Conservation (phyloP, 768 basidiomycete genomes). For the Leccinum boreale region DNA sequence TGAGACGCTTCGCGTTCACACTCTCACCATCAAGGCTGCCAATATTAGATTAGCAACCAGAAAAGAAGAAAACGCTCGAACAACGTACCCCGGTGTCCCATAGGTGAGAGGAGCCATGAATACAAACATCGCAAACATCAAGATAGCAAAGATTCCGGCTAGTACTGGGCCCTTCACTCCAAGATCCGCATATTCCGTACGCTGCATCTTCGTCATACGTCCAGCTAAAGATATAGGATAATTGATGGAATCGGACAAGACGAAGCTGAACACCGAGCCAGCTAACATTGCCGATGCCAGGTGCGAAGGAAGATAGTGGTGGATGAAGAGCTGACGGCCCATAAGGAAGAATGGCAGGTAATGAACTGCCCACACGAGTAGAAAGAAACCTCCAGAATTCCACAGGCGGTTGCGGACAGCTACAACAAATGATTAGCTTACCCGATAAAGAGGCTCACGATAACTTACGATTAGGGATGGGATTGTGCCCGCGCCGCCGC, state of each 20-base stretch:
- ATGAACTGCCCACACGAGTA: constrained; percentile 91
- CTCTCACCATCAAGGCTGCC: constrained; percentile 76
- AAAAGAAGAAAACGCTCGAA: not conserved
- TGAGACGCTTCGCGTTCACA: constrained; percentile 79
- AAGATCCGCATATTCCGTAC: constrained; percentile 62
- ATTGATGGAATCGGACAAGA: constrained; percentile 87
- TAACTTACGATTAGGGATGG: constrained; percentile 82
- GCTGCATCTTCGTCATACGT: constrained; percentile 54
- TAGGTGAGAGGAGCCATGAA: constrained; percentile 92
- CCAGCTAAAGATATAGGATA: constrained; percentile 83
- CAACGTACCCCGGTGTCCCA: constrained; percentile 88
- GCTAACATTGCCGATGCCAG: constrained; percentile 89
- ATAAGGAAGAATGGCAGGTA: constrained; percentile 98
- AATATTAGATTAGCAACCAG: constrained; percentile 14
- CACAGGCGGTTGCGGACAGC: constrained; percentile 91
- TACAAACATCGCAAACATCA: constrained; percentile 62
- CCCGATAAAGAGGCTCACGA: not conserved
- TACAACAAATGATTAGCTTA: constrained; percentile 30
- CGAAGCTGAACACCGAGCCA: constrained; percentile 87
- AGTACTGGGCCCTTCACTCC: constrained; percentile 74
- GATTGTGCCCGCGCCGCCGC: constrained; percentile 77
- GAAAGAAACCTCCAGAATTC: constrained; percentile 96
- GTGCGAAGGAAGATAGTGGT: constrained; percentile 97
- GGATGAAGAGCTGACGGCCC: constrained; percentile 94
- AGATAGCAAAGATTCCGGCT: constrained; percentile 51